Evolutionary conservation across 441 rosid species (phyloP).

Genomic region (Populus trichocarpa): DNA sequence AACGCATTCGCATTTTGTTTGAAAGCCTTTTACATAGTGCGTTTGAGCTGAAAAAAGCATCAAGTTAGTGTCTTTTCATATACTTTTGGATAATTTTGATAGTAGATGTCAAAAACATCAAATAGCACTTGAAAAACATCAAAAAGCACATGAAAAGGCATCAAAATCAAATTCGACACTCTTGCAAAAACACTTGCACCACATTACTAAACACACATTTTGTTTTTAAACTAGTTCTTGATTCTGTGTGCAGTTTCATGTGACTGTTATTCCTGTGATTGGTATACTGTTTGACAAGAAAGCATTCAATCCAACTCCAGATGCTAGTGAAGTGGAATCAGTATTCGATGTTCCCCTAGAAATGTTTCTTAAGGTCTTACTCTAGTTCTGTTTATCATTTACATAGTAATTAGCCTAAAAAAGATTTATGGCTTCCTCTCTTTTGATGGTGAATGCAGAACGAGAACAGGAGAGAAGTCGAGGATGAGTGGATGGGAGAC

Average conservation of each 20-base stretch:
- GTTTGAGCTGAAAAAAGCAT: no score
- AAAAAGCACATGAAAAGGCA: no score
- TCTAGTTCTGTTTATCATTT: not conserved
- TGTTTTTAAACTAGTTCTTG: not conserved
- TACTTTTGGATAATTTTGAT: no score
- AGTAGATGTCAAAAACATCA: no score
- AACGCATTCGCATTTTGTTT: no score
- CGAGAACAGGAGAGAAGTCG: slow-evolving; percentile 52
- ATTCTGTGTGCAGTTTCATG: slow-evolving; percentile 31
- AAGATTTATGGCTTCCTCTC: not conserved
- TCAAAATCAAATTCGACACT: no score
- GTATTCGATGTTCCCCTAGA: slow-evolving; percentile 67
- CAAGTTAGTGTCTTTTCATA: no score
- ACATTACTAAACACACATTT: no score
- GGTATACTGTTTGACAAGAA: slow-evolving; percentile 42
- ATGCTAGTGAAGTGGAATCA: slow-evolving; percentile 59
- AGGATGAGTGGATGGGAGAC: slow-evolving; percentile 45
- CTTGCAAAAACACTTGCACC: no score
- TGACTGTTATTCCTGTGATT: slow-evolving; percentile 55
- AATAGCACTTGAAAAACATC: no score
- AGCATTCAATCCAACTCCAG: slow-evolving; percentile 44
- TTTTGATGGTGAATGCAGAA: slow-evolving; percentile 34
- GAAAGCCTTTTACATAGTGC: no score
- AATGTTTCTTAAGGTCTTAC: slow-evolving; percentile 68
- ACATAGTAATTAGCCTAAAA: not conserved